A percentile compares a stretch with the other conserved stretches of the same genome.
Conservation (phyloP, 2,329 filamentous ascomycete genomes). For the Whalleya microplaca region DNA sequence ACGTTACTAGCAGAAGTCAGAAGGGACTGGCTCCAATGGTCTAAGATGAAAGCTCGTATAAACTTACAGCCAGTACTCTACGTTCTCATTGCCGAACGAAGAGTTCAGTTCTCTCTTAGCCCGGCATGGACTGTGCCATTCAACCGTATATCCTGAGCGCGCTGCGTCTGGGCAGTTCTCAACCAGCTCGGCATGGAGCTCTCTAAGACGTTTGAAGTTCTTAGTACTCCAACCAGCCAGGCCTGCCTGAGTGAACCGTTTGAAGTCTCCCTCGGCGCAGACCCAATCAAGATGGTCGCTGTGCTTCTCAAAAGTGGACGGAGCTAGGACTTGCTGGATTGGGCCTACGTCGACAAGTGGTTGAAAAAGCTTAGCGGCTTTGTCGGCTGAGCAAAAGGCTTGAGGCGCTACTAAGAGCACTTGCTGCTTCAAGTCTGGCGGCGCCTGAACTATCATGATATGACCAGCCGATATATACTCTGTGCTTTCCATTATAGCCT, state of each 20-base stretch:
- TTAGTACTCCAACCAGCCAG: conserved; percentile 21
- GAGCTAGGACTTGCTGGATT: conserved; percentile 22
- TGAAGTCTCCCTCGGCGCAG: conserved; percentile 30
- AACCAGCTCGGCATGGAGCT: conserved; percentile 5
- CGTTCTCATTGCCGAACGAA: conserved; percentile 6
- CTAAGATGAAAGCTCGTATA: not conserved
- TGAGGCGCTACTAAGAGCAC: conserved; percentile 21
- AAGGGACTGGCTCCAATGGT: not conserved
- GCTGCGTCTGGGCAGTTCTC: conserved; percentile 1
- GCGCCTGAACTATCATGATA: conserved; percentile 27
- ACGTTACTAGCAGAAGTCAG: not conserved
- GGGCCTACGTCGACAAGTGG: conserved; percentile 30
- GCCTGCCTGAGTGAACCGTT: conserved; percentile 29
- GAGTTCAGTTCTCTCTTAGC: conserved; percentile 2
- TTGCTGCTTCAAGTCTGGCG: conserved; percentile 26
- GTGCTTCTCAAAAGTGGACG: conserved; percentile 30
- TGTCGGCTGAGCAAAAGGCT: conserved; percentile 17
- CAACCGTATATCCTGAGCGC: conserved; percentile 3
- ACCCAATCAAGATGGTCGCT: conserved; percentile 29
- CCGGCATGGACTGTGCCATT: conserved; percentile 6
- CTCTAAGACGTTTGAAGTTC: conserved; percentile 3
- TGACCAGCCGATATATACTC: conserved; percentile 29
- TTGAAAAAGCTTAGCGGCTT: conserved; percentile 22
- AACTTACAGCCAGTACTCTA: conserved; percentile 9
- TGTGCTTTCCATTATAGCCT: conserved; percentile 19